Base-by-base conservation (phyloP, 176 grass and related monocot species). In the Triticum dicoccoides region DNA sequence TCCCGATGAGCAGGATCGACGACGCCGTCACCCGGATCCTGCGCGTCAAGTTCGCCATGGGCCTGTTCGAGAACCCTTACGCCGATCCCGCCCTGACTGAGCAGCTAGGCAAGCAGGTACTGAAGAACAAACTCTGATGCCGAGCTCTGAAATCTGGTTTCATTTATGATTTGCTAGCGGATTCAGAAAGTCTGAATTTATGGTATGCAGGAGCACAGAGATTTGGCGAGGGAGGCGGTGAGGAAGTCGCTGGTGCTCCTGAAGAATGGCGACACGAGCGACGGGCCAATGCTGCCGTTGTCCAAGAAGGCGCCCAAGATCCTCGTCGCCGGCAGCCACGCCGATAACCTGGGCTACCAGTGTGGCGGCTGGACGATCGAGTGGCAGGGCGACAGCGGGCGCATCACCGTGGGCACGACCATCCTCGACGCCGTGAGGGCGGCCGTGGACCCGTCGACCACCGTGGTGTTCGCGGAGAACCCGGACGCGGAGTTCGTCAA, bases 301-400 rank as follows among this genome's bases (percentile, higher is more conserved):
- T 73, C 97, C 20, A 99, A 94, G 90, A 99, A 99, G 68, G 92
- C 90, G 33, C 0, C 88, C 27, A 99, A 86, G 93, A 96, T 99
- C 61, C 97, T 99, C 35, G 92, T 99, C 23, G 92, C 97, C 61
- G 97, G 97, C 3, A 94, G 87, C 33, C 94, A 99, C 66, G 97
- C 97, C 49, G 90, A 96, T 78, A 96, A 99, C 87, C 81, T 99
- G 62, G 97, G 97, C 8, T 99, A 99, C 92, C 97, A 99, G 82
- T 96, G 97, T 51, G 97, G 97, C 17, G 97, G 97, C 18, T 99
- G 97, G 97, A 99, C 97, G 51, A 99, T 99, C 44, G 85, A 92
- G 75, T 99, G 97, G 97, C 92, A 94, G 61, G 97, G 97, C 75
- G 56, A 45, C 70, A 86, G 85, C 9, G 97, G 97, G 0, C 79